Conservation (phyloP, 225 moss, liverwort and hornwort genomes). For the Antitrichia curtipendula region DNA sequence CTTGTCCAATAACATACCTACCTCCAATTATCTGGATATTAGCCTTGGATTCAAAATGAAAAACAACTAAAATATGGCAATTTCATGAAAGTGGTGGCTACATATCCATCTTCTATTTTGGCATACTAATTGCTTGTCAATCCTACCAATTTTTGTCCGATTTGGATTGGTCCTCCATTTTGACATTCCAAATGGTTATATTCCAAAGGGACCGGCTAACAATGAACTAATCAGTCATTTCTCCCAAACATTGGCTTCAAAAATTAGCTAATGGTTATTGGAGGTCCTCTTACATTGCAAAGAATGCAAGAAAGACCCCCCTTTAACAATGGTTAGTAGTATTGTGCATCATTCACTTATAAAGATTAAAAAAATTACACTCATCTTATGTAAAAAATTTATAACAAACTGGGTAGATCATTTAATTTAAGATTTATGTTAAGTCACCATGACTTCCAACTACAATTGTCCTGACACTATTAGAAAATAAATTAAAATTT, state of each 20-base stretch:
- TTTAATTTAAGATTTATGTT: not conserved
- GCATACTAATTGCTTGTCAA: accelerated
- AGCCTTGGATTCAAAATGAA: not conserved
- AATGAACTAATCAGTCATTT: no score
- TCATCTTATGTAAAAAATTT: not conserved
- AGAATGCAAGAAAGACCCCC: no score
- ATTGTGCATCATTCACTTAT: not conserved
- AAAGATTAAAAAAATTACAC: not conserved
- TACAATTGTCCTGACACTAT: no score
- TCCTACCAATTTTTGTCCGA: not conserved
- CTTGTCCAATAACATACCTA: no score
- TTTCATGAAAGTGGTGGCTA: accelerated
- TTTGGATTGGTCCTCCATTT: not conserved
- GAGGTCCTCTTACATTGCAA: no score
- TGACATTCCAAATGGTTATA: no score
- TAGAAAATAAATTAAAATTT: not conserved
- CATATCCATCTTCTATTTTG: not conserved
- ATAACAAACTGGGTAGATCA: not conserved
- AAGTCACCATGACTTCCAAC: accelerated
- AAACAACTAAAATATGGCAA: not conserved
- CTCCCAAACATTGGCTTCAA: not conserved
- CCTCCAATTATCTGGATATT: accelerated
- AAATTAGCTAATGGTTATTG: not conserved
- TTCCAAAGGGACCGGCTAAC: not conserved
- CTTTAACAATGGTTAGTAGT: not conserved